Evolutionary conservation across 78 protist species (phyloP), one percentile per base, ranked within the genome.

Genomic region (Dictyostelium firmibasis): DNA sequence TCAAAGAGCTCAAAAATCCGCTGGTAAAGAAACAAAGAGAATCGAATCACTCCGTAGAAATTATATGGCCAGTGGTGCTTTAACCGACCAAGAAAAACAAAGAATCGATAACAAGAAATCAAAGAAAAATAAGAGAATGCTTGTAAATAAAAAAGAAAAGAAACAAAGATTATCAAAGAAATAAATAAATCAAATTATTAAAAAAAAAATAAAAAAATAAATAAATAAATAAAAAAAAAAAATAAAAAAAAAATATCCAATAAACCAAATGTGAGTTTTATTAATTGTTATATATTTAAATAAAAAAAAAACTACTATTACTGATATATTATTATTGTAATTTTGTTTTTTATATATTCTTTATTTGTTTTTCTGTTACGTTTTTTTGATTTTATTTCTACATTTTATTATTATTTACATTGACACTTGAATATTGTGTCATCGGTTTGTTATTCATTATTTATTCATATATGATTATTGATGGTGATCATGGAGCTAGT

Each of bases 11-110:
- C 94, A 89, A 69, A 64, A 35, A 33, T 41, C 87, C 5, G 67
- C 87, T 8, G 94, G 85, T 50, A 89, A 89, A 43, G 70, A 41
- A 3, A 89, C 94, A 0, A 89, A 89, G 76, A 27, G 87, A 23
- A 89, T 89, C 57, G 94, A 89, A 81, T 79, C 75, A 29, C n/a
- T 89, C 1, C 44, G 94, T 44, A 60, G 94, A 64, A 81, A 47
- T 64, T 86, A 86, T 89, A 64, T 89, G 31, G 47, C 83, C 6
- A 20, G 86, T 67, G 86, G 87, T 43, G 23, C 13, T 27, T 69
- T 64, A 64, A 89, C 94, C 23, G 38, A 14, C 29, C 86, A 81
- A 81, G 94, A 89, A 70, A 11, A 89, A 70, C 72, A 44, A 38
- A 89, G 83, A 50, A 13, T 81, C 23, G 87, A 89, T 0, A 81